These are phyloP conservation scores for Penicillium palitans DNA, from an alignment of 2,329 filamentous ascomycete species.

Conservation along the genomic window DNA sequence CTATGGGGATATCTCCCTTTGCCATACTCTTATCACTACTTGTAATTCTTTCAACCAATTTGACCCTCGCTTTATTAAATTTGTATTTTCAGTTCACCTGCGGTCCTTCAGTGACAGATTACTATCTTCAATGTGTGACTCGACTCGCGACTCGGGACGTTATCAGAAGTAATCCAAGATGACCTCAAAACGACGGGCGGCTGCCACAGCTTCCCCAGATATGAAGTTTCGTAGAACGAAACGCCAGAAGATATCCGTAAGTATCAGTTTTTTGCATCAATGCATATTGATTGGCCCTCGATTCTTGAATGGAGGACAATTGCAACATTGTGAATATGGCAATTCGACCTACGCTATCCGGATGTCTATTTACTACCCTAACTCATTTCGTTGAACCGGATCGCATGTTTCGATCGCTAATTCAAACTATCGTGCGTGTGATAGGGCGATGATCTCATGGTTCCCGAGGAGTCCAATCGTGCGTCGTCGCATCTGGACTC, in stretches of 20 bases:
- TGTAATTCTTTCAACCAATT: conserved; percentile 1
- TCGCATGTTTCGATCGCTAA: background rate
- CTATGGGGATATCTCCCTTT: background rate
- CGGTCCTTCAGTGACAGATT: background rate
- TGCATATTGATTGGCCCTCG: background rate
- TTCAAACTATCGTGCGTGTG: background rate
- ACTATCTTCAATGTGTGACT: background rate
- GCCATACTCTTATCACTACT: conserved; percentile 2
- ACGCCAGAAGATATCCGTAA: conserved; percentile 60
- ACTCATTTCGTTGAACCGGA: background rate
- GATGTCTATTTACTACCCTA: background rate
- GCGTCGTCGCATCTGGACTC: conserved; percentile 20
- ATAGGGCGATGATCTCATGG: conserved; percentile 20
- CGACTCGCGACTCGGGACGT: background rate
- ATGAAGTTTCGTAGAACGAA: conserved; percentile 54
- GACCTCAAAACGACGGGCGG: conserved; percentile 58
- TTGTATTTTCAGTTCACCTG: background rate
- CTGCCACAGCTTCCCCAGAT: conserved; percentile 50
- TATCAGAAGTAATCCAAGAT: conserved; percentile 22
- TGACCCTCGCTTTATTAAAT: background rate
- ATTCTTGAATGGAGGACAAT: background rate
- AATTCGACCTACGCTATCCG: background rate
- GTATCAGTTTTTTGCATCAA: conserved; percentile 34
- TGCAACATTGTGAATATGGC: background rate
- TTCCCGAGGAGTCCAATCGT: conserved; percentile 26